Evolutionary conservation across 176 grass and related monocot genomes (phyloP).

Genomic region (Microstegium vimineum): DNA sequence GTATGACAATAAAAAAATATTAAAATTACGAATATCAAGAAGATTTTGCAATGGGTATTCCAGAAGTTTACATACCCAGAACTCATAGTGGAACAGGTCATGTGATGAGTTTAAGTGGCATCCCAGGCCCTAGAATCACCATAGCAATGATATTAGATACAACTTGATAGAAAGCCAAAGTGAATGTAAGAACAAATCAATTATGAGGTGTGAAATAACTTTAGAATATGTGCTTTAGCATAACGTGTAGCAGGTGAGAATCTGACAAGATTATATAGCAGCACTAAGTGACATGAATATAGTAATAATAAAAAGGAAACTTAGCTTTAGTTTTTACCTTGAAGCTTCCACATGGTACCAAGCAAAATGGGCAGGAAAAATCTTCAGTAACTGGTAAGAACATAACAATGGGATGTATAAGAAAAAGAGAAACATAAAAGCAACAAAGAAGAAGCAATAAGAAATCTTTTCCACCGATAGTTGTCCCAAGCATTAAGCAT

Average conservation of each 20-base stretch:
- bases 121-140: slow-evolving; percentile 62
- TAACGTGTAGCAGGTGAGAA: not conserved
- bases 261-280: not conserved
- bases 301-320: slow-evolving; percentile 21
- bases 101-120: slow-evolving; percentile 80
- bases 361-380: slow-evolving; percentile 95
- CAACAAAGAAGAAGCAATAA: slow-evolving; percentile 25
- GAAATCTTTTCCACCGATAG: not conserved
- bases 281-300: not conserved
- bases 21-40: slow-evolving; percentile 4
- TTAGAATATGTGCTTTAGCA: not conserved
- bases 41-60: slow-evolving; percentile 31
- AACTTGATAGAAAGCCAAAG: not conserved
- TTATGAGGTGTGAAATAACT: not conserved
- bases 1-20: slow-evolving; percentile 26
- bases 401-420: slow-evolving; percentile 12
- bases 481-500: not conserved
- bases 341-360: slow-evolving; percentile 82
- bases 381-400: slow-evolving; percentile 87
- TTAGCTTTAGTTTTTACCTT: slow-evolving; percentile 55
- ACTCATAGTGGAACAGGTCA: slow-evolving; percentile 98
- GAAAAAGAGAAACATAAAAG: not conserved
- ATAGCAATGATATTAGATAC: slow-evolving; percentile 31
- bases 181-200: not conserved
- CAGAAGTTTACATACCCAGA: slow-evolving; percentile 79